Conservation (phyloP, 2,329 filamentous ascomycete genomes). For the Scopulariopsis brevicaulis region DNA sequence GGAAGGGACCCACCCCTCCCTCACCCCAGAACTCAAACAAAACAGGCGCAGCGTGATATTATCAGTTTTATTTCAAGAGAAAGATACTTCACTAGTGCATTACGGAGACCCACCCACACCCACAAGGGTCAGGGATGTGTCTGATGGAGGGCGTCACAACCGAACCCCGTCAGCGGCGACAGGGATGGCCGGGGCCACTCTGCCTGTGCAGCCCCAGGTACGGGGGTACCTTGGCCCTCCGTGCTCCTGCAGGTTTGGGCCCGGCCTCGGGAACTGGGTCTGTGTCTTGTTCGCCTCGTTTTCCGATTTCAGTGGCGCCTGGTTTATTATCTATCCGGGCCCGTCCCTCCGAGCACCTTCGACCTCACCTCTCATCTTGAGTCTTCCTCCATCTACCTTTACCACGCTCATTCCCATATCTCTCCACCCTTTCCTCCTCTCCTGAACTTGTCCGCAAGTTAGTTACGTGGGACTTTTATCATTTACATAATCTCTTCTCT, state of each 20-base stretch:
- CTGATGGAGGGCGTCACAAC: conserved; percentile 1
- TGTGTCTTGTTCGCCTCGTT: conserved; percentile 5
- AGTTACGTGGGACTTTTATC: background rate
- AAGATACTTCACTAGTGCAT: conserved; percentile 3
- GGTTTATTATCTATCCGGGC: conserved; percentile 5
- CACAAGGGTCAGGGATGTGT: conserved; percentile 3
- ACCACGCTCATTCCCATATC: conserved; percentile 3
- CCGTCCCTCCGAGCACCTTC: background rate
- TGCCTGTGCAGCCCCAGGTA: background rate
- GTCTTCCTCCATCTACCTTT: background rate
- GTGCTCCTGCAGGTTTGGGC: background rate
- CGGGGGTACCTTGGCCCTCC: background rate
- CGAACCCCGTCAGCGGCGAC: conserved; percentile 3
- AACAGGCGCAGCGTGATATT: conserved; percentile 3
- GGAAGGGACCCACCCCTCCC: background rate
- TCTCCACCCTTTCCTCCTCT: conserved; percentile 1
- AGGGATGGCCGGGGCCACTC: conserved; percentile 3
- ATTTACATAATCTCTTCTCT: background rate
- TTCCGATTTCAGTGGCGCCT: background rate
- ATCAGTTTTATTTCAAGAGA: conserved; percentile 3
- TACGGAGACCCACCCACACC: conserved; percentile 4
- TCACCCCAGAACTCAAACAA: conserved; percentile 4
- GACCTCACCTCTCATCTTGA: conserved; percentile 1
- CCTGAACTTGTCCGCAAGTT: background rate
- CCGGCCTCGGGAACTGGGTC: background rate